phyloP scores from a whole-genome alignment of 192 early-diverging fungal genomes.

The Coemansia sp. region DNA sequence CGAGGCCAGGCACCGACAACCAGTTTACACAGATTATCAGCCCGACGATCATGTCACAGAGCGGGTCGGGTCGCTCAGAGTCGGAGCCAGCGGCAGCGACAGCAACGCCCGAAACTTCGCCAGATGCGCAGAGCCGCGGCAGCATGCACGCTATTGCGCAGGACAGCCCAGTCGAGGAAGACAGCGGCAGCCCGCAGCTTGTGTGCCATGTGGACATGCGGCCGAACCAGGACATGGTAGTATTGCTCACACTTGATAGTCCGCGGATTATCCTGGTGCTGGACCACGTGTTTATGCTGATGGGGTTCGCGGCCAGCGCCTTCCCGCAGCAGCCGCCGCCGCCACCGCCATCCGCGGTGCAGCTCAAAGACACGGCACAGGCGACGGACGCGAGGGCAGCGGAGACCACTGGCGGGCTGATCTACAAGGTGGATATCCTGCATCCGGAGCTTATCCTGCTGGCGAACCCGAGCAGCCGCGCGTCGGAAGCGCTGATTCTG shows the following conservation, averaged over 20 bases:
- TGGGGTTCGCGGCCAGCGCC: constrained; percentile 72
- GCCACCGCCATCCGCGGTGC: background rate
- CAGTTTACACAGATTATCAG: constrained; percentile 82
- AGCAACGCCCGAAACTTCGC: background rate
- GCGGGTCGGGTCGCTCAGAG: background rate
- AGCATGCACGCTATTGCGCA: constrained; percentile 50
- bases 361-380: background rate
- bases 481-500: constrained; percentile 90
- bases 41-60: constrained; percentile 17
- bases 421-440: constrained; percentile 76
- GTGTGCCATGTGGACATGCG: constrained; percentile 52
- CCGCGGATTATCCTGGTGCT: constrained; percentile 83
- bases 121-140: constrained; percentile 1
- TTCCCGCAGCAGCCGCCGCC: constrained; percentile 30
- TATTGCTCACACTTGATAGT: constrained; percentile 73
- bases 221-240: constrained; percentile 52
- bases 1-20: constrained; percentile 68
- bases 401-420: constrained; percentile 45
- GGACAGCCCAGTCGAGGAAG: constrained; percentile 41
- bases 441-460: constrained; percentile 84
- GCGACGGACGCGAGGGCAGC: background rate
- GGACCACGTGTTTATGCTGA: constrained; percentile 80
- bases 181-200: constrained; percentile 39
- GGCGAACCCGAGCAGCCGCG: constrained; percentile 62
- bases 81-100: background rate